A percentile compares a stretch with the other conserved stretches of the same genome.
Evolutionary conservation across 2,329 filamentous ascomycete species (phyloP).

Genomic region (Pezicula radicicola): DNA sequence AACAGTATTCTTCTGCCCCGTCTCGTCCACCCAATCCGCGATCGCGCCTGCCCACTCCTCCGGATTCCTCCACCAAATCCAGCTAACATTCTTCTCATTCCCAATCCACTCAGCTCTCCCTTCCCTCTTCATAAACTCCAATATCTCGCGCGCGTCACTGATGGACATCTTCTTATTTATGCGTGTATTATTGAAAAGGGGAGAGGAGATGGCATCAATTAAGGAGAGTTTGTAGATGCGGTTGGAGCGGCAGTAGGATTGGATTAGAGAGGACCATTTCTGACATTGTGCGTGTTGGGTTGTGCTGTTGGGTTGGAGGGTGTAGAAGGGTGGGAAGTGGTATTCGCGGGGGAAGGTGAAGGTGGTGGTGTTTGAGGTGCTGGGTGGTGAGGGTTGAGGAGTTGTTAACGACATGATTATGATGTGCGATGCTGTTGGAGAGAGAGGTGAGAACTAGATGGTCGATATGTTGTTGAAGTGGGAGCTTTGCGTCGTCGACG

Average conservation of each 20-base stretch:
- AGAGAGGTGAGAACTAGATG: too few relatives aligned
- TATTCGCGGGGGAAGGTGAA: conserved; percentile 64
- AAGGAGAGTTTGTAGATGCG: conserved; percentile 74
- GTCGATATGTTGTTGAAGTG: too few relatives aligned
- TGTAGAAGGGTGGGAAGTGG: conserved; percentile 83
- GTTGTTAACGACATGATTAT: not conserved
- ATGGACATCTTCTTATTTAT: conserved; percentile 49
- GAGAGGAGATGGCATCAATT: conserved; percentile 52
- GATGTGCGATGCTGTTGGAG: not conserved
- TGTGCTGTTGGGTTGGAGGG: conserved; percentile 69
- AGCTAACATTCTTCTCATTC: conserved; percentile 54
- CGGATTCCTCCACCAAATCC: conserved; percentile 80
- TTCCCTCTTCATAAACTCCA: conserved; percentile 57
- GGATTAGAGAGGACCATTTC: conserved; percentile 85
- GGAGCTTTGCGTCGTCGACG: too few relatives aligned
- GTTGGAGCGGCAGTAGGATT: conserved; percentile 77
- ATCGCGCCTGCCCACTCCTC: conserved; percentile 87
- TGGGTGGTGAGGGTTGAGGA: not conserved
- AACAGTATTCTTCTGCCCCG: conserved; percentile 83
- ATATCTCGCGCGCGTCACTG: conserved; percentile 52
- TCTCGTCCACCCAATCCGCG: conserved; percentile 78
- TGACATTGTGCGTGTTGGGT: conserved; percentile 73
- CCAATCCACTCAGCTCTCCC: conserved; percentile 65
- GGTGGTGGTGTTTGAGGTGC: not conserved
- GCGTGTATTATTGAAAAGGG: conserved; percentile 55